Evolutionary conservation across 2,329 filamentous ascomycete species (phyloP), one percentile per base, ranked within the genome.

Genomic region (Trichophaea hybrida): DNA sequence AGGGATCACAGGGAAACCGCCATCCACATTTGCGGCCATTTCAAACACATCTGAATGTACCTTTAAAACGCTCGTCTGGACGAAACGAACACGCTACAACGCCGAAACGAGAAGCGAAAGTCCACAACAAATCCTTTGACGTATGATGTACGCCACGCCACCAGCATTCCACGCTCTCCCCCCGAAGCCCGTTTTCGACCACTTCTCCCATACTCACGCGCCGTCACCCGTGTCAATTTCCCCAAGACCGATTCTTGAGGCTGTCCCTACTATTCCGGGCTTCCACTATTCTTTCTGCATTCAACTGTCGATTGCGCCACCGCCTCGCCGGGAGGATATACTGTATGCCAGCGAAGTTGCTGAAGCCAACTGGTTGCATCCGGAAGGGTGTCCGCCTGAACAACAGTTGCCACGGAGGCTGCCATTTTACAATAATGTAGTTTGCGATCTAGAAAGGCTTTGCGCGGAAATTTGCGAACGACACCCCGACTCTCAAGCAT

Each of bases 231-330:
- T 49, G n/a, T 44, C 56, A 55, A 57, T 44, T 15, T 54, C 52
- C 17, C 46, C 58, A 17, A 52, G 38, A 53, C n/a, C 60, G 24
- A 53, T 37, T 37, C 51, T 43, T n/a, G 35, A 31, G 12, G 31
- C 34, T n/a, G 10, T 17, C 4, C 38, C 35, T 7, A 59, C 43
- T 55, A 61, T 51, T 59, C 59, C 31, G 51, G 59, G 56, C 66
- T 87, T 97, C 73, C 88, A 94, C 73, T 85, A 95, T 72, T 91
- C 88, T 66, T 97, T 98, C 82, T 97, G 96, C 72, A 86, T 98
- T 53, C 93, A 93, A 62, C 96, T 97, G 74, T 84, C 89, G 68
- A 94, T 91, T 69, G 82, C 98, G 63, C 81, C 87, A 64, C 93
- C 93, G 37, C 93, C 93, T 65, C 89, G 97, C 70, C 86, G 86